Percentiles rank a stretch among this genome's conserved stretches.
phyloP scores from a whole-genome alignment of 805 yeast genomes.

The Yarrowia sp. region DNA sequence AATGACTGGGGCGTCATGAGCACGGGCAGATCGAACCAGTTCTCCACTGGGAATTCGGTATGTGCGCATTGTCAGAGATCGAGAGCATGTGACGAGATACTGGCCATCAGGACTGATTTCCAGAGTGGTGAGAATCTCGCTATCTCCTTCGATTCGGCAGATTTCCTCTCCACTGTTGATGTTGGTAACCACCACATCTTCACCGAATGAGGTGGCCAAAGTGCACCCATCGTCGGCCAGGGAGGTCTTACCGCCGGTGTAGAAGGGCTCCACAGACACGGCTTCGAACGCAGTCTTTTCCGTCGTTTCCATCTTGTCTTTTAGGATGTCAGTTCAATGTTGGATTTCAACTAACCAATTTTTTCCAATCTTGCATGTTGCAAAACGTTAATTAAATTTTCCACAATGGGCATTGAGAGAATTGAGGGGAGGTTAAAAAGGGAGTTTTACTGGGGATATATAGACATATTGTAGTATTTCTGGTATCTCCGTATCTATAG shows the following conservation, averaged over 20 bases:
- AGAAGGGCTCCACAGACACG: slow-evolving; percentile 69
- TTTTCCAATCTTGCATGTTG: slow-evolving; percentile 12
- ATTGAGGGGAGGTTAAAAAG: too few species aligned
- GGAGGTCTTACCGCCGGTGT: slow-evolving; percentile 80
- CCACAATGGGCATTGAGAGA: not conserved
- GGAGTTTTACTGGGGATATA: too few species aligned
- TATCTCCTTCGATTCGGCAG: slow-evolving; percentile 76
- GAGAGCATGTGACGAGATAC: slow-evolving; percentile 68
- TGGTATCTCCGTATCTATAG: too few species aligned
- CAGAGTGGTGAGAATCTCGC: slow-evolving; percentile 70
- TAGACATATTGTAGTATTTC: too few species aligned
- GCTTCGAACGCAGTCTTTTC: slow-evolving; percentile 44
- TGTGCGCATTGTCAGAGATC: slow-evolving; percentile 75
- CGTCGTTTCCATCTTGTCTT: slow-evolving; percentile 5
- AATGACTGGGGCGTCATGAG: slow-evolving; percentile 71
- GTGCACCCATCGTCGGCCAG: slow-evolving; percentile 58
- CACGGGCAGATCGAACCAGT: slow-evolving; percentile 37
- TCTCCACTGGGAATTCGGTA: slow-evolving; percentile 46
- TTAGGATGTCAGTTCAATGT: not conserved
- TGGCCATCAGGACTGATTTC: slow-evolving; percentile 73
- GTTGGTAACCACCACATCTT: slow-evolving; percentile 69
- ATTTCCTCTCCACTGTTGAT: slow-evolving; percentile 54
- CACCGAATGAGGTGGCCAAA: slow-evolving; percentile 76
- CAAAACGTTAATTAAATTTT: not conserved
- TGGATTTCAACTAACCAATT: not conserved